Evolutionary conservation across 768 basidiomycete genomes (phyloP).

Genomic region (Auriculariales sp.): DNA sequence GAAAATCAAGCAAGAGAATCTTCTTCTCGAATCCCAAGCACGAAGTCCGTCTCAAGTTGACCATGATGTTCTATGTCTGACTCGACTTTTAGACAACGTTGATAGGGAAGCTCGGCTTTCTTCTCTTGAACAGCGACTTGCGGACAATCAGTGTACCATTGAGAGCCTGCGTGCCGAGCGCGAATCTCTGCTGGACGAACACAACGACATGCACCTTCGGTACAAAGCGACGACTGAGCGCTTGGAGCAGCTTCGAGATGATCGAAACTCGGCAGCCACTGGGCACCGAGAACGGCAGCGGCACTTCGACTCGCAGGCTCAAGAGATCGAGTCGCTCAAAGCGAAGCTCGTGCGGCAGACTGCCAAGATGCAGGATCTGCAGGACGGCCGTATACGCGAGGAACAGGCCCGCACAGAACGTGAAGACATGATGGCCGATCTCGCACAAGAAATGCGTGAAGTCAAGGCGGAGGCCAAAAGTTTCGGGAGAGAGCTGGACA

Average conservation of each 20-base stretch:
- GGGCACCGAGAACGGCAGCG: conserved; percentile 60
- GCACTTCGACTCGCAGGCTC: conserved; percentile 54
- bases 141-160: conserved; percentile 55
- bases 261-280: conserved; percentile 43
- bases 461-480: conserved; percentile 64
- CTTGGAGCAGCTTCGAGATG: conserved; percentile 45
- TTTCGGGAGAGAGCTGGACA: conserved; percentile 64
- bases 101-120: conserved; percentile 56
- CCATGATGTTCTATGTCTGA: not conserved
- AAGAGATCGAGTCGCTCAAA: conserved; percentile 67
- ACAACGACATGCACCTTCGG: conserved; percentile 57
- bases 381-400: conserved; percentile 49
- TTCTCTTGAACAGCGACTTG: conserved; percentile 43
- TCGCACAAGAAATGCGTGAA: conserved; percentile 62
- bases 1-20: conserved; percentile 56
- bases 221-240: conserved; percentile 54
- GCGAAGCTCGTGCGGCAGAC: conserved; percentile 46
- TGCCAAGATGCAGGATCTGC: conserved; percentile 44
- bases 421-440: conserved; percentile 40
- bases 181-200: conserved; percentile 47
- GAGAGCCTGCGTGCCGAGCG: conserved; percentile 69
- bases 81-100: conserved; percentile 32
- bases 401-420: conserved; percentile 50
- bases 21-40: conserved; percentile 57
- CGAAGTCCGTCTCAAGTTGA: conserved; percentile 32